phyloP scores from a whole-genome alignment of 2,329 filamentous ascomycete genomes.

The Hypoxylon sp. region DNA sequence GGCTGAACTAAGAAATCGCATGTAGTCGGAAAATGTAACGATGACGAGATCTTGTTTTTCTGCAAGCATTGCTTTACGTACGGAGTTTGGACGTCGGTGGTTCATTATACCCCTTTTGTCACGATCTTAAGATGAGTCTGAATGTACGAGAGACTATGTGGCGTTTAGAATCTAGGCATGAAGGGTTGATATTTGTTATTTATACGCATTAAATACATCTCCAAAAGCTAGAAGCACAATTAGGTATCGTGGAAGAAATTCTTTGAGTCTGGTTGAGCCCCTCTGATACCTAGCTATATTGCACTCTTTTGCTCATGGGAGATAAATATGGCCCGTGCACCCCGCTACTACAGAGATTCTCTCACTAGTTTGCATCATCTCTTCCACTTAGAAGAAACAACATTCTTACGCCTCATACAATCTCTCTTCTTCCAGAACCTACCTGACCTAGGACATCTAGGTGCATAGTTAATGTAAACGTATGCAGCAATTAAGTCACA shows the following conservation, averaged over 20 bases:
- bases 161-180: slow-evolving; percentile 13
- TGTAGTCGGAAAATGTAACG: not conserved
- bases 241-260: not conserved
- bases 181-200: slow-evolving; percentile 1
- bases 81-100: slow-evolving; percentile 31
- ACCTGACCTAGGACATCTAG: too few relatives aligned
- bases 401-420: too few relatives aligned
- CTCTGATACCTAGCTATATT: not conserved
- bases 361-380: too few relatives aligned
- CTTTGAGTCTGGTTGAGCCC: not conserved
- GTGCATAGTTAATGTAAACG: too few relatives aligned
- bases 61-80: slow-evolving; percentile 9
- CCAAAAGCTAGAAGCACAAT: not conserved
- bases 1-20: slow-evolving; percentile 46
- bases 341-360: too few relatives aligned
- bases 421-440: too few relatives aligned
- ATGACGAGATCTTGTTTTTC: slow-evolving; percentile 2
- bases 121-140: slow-evolving; percentile 22
- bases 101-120: slow-evolving; percentile 38
- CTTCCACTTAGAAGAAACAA: not conserved
- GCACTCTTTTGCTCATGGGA: not conserved
- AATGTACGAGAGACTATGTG: slow-evolving; percentile 18
- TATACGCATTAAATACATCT: not conserved
- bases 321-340: too few relatives aligned
- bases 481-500: too few relatives aligned